Percentiles rank a stretch among this genome's conserved stretches.
phyloP scores from a whole-genome alignment of 768 basidiomycete species.

The Lenzites betulinus region DNA sequence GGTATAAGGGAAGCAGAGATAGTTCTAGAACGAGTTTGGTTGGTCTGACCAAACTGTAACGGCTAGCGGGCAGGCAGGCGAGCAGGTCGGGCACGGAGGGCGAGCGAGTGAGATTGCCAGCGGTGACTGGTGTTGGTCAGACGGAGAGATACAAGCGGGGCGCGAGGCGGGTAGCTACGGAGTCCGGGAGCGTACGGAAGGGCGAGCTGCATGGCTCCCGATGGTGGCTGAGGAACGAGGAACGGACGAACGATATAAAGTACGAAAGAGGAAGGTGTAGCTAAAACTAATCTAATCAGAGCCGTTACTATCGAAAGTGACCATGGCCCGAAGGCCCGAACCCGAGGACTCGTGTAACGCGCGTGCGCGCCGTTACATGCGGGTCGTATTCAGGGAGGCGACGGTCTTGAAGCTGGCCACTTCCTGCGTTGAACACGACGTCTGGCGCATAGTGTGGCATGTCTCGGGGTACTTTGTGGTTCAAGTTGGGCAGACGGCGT shows the following conservation, averaged over 20 bases:
- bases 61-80: not conserved
- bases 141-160: not conserved
- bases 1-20: too few relatives aligned
- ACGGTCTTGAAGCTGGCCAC: too few relatives aligned
- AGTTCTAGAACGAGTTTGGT: too few relatives aligned
- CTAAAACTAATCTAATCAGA: not conserved
- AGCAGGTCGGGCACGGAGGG: not conserved
- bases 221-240: not conserved
- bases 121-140: not conserved
- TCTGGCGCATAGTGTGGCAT: too few relatives aligned
- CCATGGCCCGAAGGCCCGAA: not conserved
- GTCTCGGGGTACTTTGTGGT: too few relatives aligned
- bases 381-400: too few relatives aligned
- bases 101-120: not conserved
- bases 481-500: too few relatives aligned
- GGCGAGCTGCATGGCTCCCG: not conserved
- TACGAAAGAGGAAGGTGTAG: not conserved
- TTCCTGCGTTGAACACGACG: too few relatives aligned
- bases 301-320: not conserved
- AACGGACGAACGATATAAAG: not conserved
- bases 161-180: not conserved
- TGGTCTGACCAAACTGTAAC: not conserved
- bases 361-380: not conserved
- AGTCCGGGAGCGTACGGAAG: not conserved
- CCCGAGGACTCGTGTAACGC: not conserved